Evolutionary conservation across 2,329 filamentous ascomycete species (phyloP).

Genomic region (Chalara sp.): DNA sequence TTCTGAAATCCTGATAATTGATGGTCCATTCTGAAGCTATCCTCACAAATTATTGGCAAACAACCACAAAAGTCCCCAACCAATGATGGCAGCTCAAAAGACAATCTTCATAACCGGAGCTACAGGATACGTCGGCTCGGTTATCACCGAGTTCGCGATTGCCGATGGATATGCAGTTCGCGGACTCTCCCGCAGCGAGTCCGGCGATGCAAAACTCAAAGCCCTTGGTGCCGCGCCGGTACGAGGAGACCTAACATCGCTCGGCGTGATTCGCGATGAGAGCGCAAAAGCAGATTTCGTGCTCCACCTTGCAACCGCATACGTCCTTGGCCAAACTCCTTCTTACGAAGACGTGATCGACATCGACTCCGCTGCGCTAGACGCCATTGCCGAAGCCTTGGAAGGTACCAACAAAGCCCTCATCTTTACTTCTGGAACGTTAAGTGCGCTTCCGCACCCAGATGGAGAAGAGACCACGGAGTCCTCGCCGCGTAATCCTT

Average conservation of each 20-base stretch:
- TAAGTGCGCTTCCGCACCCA: slow-evolving; percentile 20
- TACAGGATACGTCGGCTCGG: slow-evolving; percentile 32
- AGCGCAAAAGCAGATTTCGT: slow-evolving; percentile 35
- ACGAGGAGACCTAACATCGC: slow-evolving; percentile 32
- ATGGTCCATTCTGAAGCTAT: no score
- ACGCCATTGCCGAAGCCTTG: slow-evolving; percentile 32
- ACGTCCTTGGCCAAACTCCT: slow-evolving; percentile 23
- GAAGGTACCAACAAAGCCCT: slow-evolving; percentile 30
- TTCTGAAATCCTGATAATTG: no score
- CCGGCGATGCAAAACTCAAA: slow-evolving; percentile 30
- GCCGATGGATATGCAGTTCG: slow-evolving; percentile 33
- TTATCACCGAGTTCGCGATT: slow-evolving; percentile 31
- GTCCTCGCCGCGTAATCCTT: slow-evolving; percentile 7
- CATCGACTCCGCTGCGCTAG: slow-evolving; percentile 30
- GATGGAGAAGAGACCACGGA: slow-evolving; percentile 27
- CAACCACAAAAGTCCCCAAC: no score
- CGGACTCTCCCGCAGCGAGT: slow-evolving; percentile 33
- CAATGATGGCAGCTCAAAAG: no score
- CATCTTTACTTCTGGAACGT: slow-evolving; percentile 29
- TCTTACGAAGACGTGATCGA: slow-evolving; percentile 21
- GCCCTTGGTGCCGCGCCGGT: slow-evolving; percentile 32
- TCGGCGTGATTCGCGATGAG: slow-evolving; percentile 32
- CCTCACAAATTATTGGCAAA: no score
- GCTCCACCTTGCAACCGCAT: slow-evolving; percentile 32
- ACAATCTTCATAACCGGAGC: slow-evolving; percentile 35